phyloP scores from a whole-genome alignment of 78 protist species.

The Speleostelium caveatum region DNA sequence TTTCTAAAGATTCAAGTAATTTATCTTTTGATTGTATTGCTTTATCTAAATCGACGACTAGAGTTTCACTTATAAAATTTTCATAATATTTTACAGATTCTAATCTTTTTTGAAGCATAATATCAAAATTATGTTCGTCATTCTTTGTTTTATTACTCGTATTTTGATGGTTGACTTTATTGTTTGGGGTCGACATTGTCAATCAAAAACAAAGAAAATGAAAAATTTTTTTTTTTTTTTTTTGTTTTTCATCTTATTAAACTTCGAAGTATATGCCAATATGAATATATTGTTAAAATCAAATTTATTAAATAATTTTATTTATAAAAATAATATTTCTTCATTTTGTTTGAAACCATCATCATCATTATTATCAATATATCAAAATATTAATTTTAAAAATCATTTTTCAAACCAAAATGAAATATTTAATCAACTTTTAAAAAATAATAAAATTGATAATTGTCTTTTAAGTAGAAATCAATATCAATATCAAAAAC shows the following conservation, averaged over 20 bases:
- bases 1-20: constrained; percentile 6
- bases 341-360: background rate
- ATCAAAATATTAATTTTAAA: too few relatives aligned
- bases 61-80: constrained; percentile 10
- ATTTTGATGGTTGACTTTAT: background rate
- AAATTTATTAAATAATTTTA: too few relatives aligned
- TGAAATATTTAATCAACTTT: background rate
- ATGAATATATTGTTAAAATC: background rate
- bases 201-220: too few relatives aligned
- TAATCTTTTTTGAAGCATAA: background rate
- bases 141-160: background rate
- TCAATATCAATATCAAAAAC: background rate
- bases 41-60: constrained; percentile 6
- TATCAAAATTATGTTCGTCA: background rate
- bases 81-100: constrained; percentile 13
- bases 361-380: background rate
- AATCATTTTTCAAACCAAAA: background rate
- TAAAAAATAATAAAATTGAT: background rate
- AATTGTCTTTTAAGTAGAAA: background rate
- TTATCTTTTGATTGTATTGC: background rate
- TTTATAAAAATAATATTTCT: too few relatives aligned
- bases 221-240: too few relatives aligned
- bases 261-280: background rate
- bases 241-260: background rate
- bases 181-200: too few relatives aligned